Evolutionary conservation across 2,329 filamentous ascomycete species (phyloP).

Genomic region (Epichloe elymi): DNA sequence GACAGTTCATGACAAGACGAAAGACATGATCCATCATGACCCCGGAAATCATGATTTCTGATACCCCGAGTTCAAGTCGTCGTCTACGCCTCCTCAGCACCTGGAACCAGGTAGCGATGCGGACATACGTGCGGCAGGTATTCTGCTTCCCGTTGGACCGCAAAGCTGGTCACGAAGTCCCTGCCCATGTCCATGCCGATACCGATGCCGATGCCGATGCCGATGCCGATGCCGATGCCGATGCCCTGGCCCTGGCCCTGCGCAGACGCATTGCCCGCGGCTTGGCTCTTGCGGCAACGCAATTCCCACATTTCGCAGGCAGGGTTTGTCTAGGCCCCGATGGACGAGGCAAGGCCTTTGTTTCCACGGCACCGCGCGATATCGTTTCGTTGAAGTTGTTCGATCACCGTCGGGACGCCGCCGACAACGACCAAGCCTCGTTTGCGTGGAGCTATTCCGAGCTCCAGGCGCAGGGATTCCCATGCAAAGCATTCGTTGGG

Average conservation of each 20-base stretch:
- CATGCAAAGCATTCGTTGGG: constrained; percentile 17
- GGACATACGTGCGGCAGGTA: constrained; percentile 9
- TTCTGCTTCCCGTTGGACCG: constrained; percentile 8
- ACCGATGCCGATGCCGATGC: neutral
- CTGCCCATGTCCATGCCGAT: neutral
- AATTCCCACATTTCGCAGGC: constrained; percentile 17
- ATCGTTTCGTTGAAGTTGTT: constrained; percentile 12
- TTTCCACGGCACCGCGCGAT: constrained; percentile 8
- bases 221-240: neutral
- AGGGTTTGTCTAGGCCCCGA: constrained; percentile 10
- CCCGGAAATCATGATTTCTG: neutral
- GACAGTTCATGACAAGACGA: neutral
- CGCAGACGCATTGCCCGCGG: constrained; percentile 1
- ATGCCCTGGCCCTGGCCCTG: neutral
- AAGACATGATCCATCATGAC: neutral
- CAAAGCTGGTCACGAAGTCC: neutral
- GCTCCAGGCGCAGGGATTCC: constrained; percentile 16
- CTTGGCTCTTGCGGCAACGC: constrained; percentile 7
- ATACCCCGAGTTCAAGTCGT: neutral
- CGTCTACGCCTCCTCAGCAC: constrained; percentile 2
- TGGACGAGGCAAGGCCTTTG: constrained; percentile 8
- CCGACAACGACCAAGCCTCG: neutral
- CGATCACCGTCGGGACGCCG: constrained; percentile 1
- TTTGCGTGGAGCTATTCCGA: constrained; percentile 15
- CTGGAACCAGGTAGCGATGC: constrained; percentile 10